Evolutionary conservation across 1,284 basidiomycete genomes (phyloP).

Genomic region (Boletus mariae): DNA sequence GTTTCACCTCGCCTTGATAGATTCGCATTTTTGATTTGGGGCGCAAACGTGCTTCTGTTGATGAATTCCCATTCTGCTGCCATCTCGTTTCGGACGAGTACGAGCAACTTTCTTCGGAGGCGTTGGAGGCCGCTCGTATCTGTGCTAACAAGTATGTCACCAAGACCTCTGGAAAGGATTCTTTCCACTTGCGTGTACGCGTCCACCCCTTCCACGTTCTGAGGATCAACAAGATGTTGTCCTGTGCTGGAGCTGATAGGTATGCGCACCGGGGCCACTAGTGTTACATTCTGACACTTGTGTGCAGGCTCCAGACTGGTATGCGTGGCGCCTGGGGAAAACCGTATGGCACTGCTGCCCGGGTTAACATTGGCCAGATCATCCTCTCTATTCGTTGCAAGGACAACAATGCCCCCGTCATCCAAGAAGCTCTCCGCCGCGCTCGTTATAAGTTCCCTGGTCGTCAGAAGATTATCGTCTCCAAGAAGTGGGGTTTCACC

Average conservation of each 20-base stretch:
- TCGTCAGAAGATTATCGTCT: conserved; percentile 98
- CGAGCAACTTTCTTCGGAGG: conserved; percentile 95
- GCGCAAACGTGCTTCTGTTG: conserved; percentile 91
- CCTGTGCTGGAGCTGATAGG: conserved; percentile 97
- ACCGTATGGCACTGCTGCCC: conserved; percentile 93
- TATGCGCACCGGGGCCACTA: conserved; percentile 32
- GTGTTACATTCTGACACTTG: not conserved
- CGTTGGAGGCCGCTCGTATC: conserved; percentile 97
- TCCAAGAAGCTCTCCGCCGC: conserved; percentile 95
- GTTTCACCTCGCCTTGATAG: conserved; percentile 35
- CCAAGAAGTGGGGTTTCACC: conserved; percentile 98
- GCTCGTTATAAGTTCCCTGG: conserved; percentile 99
- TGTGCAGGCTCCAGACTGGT: conserved; percentile 85
- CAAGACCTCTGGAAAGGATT: conserved; percentile 97
- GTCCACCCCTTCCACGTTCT: conserved; percentile 99
- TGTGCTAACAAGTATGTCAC: conserved; percentile 99
- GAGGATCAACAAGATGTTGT: conserved; percentile 99
- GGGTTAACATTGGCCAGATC: conserved; percentile 96
- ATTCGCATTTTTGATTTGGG: conserved; percentile 94
- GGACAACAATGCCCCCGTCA: conserved; percentile 83
- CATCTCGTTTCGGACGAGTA: conserved; percentile 98
- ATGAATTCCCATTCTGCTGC: conserved; percentile 97
- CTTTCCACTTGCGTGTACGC: conserved; percentile 97
- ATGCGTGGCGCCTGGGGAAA: conserved; percentile 99
- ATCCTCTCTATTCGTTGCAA: conserved; percentile 95